Percentiles rank a stretch among this genome's conserved stretches.
These are phyloP conservation scores for Saturnispora diversa DNA, from an alignment of 805 yeast species.

Conservation along the genomic window DNA sequence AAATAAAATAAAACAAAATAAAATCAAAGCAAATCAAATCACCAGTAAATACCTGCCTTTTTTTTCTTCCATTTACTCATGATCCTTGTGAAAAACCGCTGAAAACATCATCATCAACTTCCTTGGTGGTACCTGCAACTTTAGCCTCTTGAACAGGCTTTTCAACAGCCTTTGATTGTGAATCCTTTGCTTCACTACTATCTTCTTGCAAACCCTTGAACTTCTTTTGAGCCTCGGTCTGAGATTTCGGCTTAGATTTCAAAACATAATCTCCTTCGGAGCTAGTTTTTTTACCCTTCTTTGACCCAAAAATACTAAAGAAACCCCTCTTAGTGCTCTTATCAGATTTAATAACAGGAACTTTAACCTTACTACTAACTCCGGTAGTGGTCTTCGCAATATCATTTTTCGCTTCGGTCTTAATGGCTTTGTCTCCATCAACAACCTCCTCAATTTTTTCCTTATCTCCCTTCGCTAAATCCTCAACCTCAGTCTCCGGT, in stretches of 20 bases:
- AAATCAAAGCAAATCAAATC: conserved; percentile 1
- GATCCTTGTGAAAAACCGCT: conserved; percentile 43
- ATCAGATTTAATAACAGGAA: conserved; percentile 12
- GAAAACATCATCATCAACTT: conserved; percentile 28
- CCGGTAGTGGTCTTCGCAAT: conserved; percentile 10
- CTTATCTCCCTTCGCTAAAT: no score
- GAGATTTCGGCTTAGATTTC: conserved; percentile 4
- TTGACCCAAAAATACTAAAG: conserved; percentile 10
- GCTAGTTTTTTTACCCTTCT: background rate
- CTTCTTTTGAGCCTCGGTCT: conserved; percentile 11
- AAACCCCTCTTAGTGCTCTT: conserved; percentile 9
- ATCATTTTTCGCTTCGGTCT: no score
- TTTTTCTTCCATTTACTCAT: conserved; percentile 9
- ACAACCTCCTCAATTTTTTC: conserved; percentile 26
- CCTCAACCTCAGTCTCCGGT: no score
- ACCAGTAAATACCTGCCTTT: background rate
- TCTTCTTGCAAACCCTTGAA: conserved; percentile 14
- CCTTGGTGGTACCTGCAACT: conserved; percentile 5
- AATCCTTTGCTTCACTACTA: no score
- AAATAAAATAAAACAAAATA: background rate
- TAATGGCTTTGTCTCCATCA: conserved; percentile 11
- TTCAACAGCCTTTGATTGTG: conserved; percentile 19
- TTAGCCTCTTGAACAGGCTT: conserved; percentile 7
- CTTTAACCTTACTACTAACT: conserved; percentile 10
- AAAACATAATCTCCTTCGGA: background rate